Evolutionary conservation across 192 early-diverging fungal genomes (phyloP).

Genomic region (Entomortierella lignicola): DNA sequence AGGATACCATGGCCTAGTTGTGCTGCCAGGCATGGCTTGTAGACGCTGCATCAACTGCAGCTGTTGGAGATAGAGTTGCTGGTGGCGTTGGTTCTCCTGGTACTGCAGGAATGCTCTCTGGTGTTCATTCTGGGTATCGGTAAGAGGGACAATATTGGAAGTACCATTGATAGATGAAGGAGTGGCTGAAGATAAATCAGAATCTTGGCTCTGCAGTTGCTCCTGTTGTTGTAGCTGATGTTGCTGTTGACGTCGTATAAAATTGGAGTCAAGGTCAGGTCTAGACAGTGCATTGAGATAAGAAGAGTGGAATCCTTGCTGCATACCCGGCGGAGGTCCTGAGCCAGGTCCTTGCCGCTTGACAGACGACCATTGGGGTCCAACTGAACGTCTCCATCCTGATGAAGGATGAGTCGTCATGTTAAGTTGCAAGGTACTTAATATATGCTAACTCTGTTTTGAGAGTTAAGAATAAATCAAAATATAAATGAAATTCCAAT

Average conservation of each 20-base stretch:
- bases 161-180: background rate
- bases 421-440: background rate
- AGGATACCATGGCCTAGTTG: constrained; percentile 49
- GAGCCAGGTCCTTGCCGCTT: constrained; percentile 10
- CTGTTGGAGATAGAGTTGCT: constrained; percentile 39
- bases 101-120: constrained; percentile 35
- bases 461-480: background rate
- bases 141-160: background rate
- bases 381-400: constrained; percentile 48
- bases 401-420: constrained; percentile 41
- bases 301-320: constrained; percentile 31
- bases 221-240: constrained; percentile 11
- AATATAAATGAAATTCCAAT: too few relatives aligned
- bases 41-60: constrained; percentile 36
- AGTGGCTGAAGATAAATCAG: background rate
- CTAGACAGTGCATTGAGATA: constrained; percentile 39
- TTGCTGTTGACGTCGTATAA: constrained; percentile 13
- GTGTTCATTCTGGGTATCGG: constrained; percentile 30
- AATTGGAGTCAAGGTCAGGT: constrained; percentile 16
- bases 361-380: constrained; percentile 46
- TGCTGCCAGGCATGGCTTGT: constrained; percentile 39
- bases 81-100: constrained; percentile 41
- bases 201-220: constrained; percentile 3
- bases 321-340: constrained; percentile 17
- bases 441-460: background rate